Base-by-base conservation (phyloP, 2,329 filamentous ascomycete species). In the Paecilomyces dactylethromorphus region DNA sequence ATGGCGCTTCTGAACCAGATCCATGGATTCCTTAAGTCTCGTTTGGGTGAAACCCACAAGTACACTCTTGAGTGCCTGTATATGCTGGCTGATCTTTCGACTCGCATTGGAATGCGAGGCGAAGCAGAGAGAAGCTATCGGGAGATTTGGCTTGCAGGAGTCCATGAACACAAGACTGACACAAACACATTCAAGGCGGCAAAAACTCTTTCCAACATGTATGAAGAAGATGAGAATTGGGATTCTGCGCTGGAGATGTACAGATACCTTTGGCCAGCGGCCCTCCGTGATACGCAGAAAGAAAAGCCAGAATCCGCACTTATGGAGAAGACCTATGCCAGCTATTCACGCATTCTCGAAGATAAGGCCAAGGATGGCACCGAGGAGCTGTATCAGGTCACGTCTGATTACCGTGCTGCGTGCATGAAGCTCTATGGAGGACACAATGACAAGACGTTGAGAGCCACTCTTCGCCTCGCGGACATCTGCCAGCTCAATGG, bases 331-430 rank as follows among this genome's bases (percentile, higher is more conserved):
- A 73, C 82, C 54, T 80, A 79, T 63, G 68, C 73, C 22, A 77
- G 76, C 35, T 83, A 83, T 66, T 74, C 76, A 53, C 74, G 77
- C 35, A 75, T 81, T n/a, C 64, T 83, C 18, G 77, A 80, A 56
- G 66, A 73, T 11, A 74, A 77, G 22, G 71, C 72, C 58, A 76
- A 75, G 60, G 76, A 73, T 2, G 76, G 79, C 56, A 76, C 79
- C 60, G 71, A 72, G 1, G 69, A 78, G 29, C 71, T 76, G 15
- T 79, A 81, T 62, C 72, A 79, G 64, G 69, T 83, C 22, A 74
- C 79, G 0, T 72, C 77, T 4, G 75, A 81, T 65, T 82, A 82
- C 63, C 78, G 78, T 58, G 76, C 79, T 59, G 75, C 76, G 0
- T 78, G 78, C 8, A 74, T 71, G 32, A 74, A 71, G 31, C 66